Percentiles rank a stretch among this genome's conserved stretches.
Conservation (phyloP, 1,284 basidiomycete species). For the Papiliotrema fonsecae region DNA sequence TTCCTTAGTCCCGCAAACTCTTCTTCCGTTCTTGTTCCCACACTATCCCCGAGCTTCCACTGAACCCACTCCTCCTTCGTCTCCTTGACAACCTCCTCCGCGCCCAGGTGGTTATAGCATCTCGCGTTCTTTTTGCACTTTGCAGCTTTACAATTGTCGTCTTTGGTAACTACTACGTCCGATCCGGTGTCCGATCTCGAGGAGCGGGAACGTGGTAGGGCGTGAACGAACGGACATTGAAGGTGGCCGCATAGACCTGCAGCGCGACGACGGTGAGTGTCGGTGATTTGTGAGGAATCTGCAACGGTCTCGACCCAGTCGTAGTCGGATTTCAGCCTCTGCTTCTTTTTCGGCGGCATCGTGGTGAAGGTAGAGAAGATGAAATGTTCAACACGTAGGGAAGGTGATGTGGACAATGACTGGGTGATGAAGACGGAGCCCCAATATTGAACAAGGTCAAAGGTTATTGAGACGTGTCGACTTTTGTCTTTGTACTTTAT, state of each 20-base stretch:
- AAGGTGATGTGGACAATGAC: background rate
- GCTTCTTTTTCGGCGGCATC: constrained; percentile 17
- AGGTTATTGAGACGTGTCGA: too few species aligned
- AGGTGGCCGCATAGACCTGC: constrained; percentile 57
- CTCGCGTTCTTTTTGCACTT: constrained; percentile 67
- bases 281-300: constrained; percentile 57
- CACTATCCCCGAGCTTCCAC: constrained; percentile 55
- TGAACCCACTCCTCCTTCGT: constrained; percentile 53
- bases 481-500: too few species aligned
- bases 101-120: constrained; percentile 79
- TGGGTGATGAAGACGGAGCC: background rate
- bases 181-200: background rate
- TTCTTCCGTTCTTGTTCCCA: constrained; percentile 51
- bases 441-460: too few species aligned
- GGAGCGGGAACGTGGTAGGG: background rate
- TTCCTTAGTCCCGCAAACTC: constrained; percentile 83
- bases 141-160: constrained; percentile 57
- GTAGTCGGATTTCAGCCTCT: constrained; percentile 19
- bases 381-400: background rate
- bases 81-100: constrained; percentile 52
- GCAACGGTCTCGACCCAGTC: constrained; percentile 65
- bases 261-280: constrained; percentile 59
- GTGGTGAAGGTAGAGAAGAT: background rate
- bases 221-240: background rate
- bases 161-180: constrained; percentile 14